Conservation (phyloP, 2,329 filamentous ascomycete genomes). For the Nakataea oryzae region DNA sequence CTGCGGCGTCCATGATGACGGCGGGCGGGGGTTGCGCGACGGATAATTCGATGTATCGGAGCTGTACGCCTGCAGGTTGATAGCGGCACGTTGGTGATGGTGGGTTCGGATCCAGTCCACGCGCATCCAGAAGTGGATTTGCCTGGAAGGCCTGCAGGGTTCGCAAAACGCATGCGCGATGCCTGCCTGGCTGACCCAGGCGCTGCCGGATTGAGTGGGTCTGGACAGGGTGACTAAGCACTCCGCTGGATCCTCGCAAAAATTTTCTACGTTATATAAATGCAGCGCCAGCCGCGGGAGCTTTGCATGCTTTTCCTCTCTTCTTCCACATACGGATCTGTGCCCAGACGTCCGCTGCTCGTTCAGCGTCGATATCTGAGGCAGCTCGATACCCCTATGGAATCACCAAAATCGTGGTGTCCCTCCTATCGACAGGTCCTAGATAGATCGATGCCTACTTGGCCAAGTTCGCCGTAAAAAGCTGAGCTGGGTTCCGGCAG, state of each 20-base stretch:
- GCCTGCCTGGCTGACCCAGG: not conserved
- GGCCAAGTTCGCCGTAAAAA: constrained; percentile 57
- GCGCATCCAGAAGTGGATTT: not conserved
- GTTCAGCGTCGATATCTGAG: constrained; percentile 67
- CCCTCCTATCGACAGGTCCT: constrained; percentile 93
- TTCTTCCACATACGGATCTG: constrained; percentile 57
- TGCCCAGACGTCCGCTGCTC: constrained; percentile 70
- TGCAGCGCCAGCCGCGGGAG: not conserved
- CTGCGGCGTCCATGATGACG: constrained; percentile 50
- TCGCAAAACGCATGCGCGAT: not conserved
- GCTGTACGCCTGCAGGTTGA: not conserved
- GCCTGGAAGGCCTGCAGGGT: not conserved
- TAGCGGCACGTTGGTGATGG: not conserved
- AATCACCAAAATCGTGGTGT: constrained; percentile 72
- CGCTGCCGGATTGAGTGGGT: not conserved
- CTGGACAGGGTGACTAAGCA: not conserved
- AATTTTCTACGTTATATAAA: constrained; percentile 17
- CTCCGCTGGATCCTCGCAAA: constrained; percentile 14
- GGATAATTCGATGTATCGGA: not conserved
- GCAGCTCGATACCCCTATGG: constrained; percentile 79
- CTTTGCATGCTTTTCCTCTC: constrained; percentile 15
- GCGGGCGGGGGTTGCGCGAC: not conserved
- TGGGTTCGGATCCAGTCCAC: not conserved
- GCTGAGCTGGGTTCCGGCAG: constrained; percentile 56
- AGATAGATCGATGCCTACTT: constrained; percentile 59